Evolutionary conservation across 139 green algal species (phyloP).

Genomic region (Asterochloris sp.): DNA sequence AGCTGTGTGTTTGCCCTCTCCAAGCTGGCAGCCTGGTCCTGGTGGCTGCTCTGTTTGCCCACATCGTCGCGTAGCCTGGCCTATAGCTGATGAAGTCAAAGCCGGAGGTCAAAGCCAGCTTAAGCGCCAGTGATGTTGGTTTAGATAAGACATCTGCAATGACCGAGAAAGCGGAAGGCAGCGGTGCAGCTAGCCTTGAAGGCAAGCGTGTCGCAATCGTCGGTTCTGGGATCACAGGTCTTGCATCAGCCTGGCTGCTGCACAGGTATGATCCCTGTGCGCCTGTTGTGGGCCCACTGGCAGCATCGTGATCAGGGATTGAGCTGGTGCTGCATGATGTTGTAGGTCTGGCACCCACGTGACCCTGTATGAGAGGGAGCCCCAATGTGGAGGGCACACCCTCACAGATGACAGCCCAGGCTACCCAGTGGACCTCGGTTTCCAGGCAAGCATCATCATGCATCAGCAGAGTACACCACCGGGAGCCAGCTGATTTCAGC

Average conservation of each 20-base stretch:
- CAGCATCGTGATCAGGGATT: background rate
- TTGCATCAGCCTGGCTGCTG: constrained; percentile 79
- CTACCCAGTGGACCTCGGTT: constrained; percentile 86
- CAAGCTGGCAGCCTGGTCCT: too few relatives aligned
- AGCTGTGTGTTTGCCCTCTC: too few relatives aligned
- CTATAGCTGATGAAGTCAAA: too few relatives aligned
- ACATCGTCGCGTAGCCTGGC: too few relatives aligned
- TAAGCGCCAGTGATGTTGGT: too few relatives aligned
- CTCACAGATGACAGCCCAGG: constrained; percentile 66
- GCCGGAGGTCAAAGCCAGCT: too few relatives aligned
- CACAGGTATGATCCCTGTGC: constrained; percentile 49
- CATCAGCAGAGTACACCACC: too few relatives aligned
- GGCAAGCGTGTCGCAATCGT: constrained; percentile 66
- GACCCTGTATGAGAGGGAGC: constrained; percentile 84
- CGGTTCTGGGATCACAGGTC: constrained; percentile 78
- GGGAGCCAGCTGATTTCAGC: too few relatives aligned
- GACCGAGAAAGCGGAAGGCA: too few relatives aligned
- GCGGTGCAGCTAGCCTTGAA: too few relatives aligned
- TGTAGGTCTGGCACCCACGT: constrained; percentile 61
- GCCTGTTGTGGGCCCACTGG: background rate
- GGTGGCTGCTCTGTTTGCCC: too few relatives aligned
- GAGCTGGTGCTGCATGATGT: background rate
- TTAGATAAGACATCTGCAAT: too few relatives aligned
- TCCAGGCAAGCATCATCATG: constrained; percentile 65
- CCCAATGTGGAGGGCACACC: constrained; percentile 82